Evolutionary conservation across 2,329 filamentous ascomycete species (phyloP).

Genomic region (Scopulariopsis brevicaulis): DNA sequence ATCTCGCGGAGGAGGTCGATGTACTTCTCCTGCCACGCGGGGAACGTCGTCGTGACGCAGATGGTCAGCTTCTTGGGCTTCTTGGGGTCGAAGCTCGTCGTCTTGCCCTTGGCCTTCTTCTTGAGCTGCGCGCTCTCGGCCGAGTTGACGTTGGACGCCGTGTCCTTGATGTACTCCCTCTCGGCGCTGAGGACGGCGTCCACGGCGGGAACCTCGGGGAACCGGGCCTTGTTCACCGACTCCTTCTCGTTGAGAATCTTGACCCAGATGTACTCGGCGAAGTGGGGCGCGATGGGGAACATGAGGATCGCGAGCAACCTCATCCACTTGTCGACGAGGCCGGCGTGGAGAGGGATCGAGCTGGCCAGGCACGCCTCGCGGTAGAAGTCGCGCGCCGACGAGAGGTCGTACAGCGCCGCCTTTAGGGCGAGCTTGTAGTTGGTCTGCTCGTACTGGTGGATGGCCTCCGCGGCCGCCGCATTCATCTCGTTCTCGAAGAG

Average conservation of each 20-base stretch:
- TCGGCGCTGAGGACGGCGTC: slow-evolving; percentile 63
- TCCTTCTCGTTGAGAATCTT: slow-evolving; percentile 71
- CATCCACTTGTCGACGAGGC: slow-evolving; percentile 68
- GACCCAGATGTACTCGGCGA: slow-evolving; percentile 87
- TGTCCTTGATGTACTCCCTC: slow-evolving; percentile 68
- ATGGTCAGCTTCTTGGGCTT: slow-evolving; percentile 87
- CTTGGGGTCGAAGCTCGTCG: slow-evolving; percentile 73
- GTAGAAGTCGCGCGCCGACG: slow-evolving; percentile 80
- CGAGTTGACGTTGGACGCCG: slow-evolving; percentile 70
- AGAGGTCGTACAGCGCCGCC: slow-evolving; percentile 81
- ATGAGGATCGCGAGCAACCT: slow-evolving; percentile 78
- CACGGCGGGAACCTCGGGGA: slow-evolving; percentile 56
- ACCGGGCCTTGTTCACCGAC: slow-evolving; percentile 70
- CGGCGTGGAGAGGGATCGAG: slow-evolving; percentile 76
- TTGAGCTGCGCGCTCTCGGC: slow-evolving; percentile 76
- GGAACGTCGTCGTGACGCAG: slow-evolving; percentile 69
- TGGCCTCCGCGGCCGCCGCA: slow-evolving; percentile 64
- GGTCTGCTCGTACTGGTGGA: slow-evolving; percentile 66
- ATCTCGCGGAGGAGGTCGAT: slow-evolving; percentile 66
- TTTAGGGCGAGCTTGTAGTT: slow-evolving; percentile 53
- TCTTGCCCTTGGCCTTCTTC: slow-evolving; percentile 89
- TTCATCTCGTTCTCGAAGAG: slow-evolving; percentile 94
- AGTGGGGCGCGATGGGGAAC: slow-evolving; percentile 80
- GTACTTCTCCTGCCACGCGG: slow-evolving; percentile 85
- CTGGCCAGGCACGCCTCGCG: slow-evolving; percentile 69